A percentile compares a stretch with the other conserved stretches of the same genome.
These are phyloP conservation scores for Boletus barrowsii DNA, from an alignment of 768 basidiomycete genomes.

Conservation along the genomic window DNA sequence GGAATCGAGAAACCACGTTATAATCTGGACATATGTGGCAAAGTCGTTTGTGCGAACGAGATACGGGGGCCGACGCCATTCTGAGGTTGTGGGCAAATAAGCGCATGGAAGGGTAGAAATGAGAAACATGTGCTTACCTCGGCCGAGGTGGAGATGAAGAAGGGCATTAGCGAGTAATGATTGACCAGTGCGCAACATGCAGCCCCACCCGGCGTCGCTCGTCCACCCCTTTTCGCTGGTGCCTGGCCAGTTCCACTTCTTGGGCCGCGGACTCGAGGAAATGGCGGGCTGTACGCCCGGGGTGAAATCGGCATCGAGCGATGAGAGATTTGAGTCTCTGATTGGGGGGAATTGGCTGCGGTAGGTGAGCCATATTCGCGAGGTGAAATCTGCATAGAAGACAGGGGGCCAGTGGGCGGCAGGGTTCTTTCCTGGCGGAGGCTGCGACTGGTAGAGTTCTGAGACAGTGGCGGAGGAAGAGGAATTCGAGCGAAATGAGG, in stretches of 20 bases:
- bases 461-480: slow-evolving; percentile 38
- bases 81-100: slow-evolving; percentile 38
- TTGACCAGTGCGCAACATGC: slow-evolving; percentile 88
- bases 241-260: slow-evolving; percentile 62
- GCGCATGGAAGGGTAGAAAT: neutral
- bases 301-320: slow-evolving; percentile 38
- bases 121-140: slow-evolving; percentile 44
- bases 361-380: slow-evolving; percentile 89
- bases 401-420: slow-evolving; percentile 66
- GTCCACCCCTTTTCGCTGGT: slow-evolving; percentile 77
- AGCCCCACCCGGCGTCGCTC: slow-evolving; percentile 87
- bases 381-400: slow-evolving; percentile 88
- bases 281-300: slow-evolving; percentile 33
- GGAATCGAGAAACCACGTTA: slow-evolving; percentile 95
- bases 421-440: slow-evolving; percentile 29
- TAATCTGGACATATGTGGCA: slow-evolving; percentile 83
- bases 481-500: slow-evolving; percentile 44
- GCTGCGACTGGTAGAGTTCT: slow-evolving; percentile 38
- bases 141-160: slow-evolving; percentile 69
- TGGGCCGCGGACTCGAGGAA: slow-evolving; percentile 42
- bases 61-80: slow-evolving; percentile 78
- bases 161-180: slow-evolving; percentile 78
- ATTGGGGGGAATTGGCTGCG: slow-evolving; percentile 85
- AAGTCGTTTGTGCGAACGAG: slow-evolving; percentile 61
- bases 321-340: slow-evolving; percentile 52